A percentile compares a stretch with the other conserved stretches of the same genome.
phyloP scores from a whole-genome alignment of 352 stramenopile genomes.

The Globisporangium iwayamae region DNA sequence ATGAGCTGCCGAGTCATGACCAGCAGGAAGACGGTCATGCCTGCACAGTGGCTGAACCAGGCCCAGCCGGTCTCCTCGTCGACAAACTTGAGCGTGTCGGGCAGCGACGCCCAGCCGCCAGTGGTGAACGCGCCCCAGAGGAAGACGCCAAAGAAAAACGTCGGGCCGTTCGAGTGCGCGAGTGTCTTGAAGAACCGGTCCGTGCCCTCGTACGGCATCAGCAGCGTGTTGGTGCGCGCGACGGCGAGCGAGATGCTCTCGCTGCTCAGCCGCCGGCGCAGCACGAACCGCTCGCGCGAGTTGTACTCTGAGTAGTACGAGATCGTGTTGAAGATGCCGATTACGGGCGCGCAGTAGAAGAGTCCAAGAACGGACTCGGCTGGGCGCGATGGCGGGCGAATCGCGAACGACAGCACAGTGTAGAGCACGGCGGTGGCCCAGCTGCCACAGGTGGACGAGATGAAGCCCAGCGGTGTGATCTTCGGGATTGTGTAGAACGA shows the following conservation, averaged over 20 bases:
- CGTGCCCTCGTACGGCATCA: slow-evolving; percentile 6
- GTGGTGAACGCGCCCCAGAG: slow-evolving; percentile 75
- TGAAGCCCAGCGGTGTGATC: slow-evolving; percentile 76
- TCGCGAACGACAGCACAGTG: slow-evolving; percentile 42
- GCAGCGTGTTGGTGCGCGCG: slow-evolving; percentile 47
- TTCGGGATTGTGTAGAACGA: slow-evolving; percentile 87
- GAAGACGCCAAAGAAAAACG: slow-evolving; percentile 58
- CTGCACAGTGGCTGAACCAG: slow-evolving; percentile 83
- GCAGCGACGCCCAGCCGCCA: slow-evolving; percentile 73
- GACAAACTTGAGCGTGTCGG: slow-evolving; percentile 78
- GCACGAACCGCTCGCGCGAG: slow-evolving; percentile 69
- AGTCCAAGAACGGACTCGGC: slow-evolving; percentile 62
- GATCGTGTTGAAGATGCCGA: slow-evolving; percentile 84
- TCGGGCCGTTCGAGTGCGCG: slow-evolving; percentile 43
- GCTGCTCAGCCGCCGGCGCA: slow-evolving; percentile 57
- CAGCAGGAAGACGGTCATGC: slow-evolving; percentile 73
- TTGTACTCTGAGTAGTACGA: slow-evolving; percentile 87
- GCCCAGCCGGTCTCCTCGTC: slow-evolving; percentile 82
- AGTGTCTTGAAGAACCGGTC: slow-evolving; percentile 18
- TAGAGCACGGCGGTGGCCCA: slow-evolving; percentile 64
- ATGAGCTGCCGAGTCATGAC: slow-evolving; percentile 67
- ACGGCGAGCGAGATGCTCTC: slow-evolving; percentile 81
- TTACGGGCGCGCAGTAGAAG: slow-evolving; percentile 65
- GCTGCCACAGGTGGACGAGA: slow-evolving; percentile 68
- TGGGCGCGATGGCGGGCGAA: slow-evolving; percentile 36